These are phyloP conservation scores for Haplosporangium sp. DNA, from an alignment of 371 early-diverging fungal species.

Conservation along the genomic window DNA sequence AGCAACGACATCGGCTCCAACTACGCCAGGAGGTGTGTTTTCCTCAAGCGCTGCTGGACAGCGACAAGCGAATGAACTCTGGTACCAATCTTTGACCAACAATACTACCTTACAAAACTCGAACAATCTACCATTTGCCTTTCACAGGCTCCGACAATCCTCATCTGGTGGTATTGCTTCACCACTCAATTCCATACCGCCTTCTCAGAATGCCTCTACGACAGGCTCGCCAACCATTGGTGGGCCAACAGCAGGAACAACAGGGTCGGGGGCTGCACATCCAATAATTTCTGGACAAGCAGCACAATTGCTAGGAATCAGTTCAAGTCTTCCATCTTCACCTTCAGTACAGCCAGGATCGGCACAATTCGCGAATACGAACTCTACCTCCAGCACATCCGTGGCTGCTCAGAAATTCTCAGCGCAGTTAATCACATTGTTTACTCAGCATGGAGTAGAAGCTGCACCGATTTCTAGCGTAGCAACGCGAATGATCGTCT, in stretches of 20 bases:
- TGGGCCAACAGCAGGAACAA: slow-evolving; percentile 1
- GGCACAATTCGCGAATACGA: slow-evolving; percentile 2
- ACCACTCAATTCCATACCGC: slow-evolving; percentile 19
- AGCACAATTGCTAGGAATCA: not conserved
- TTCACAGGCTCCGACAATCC: slow-evolving; percentile 30
- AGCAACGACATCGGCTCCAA: not conserved
- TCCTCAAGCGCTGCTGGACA: slow-evolving; percentile 34
- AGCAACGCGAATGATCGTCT: slow-evolving; percentile 42
- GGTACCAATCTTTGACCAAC: slow-evolving; percentile 38
- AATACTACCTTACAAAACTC: slow-evolving; percentile 14
- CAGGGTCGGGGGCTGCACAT: slow-evolving; percentile 3
- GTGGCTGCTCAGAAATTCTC: slow-evolving; percentile 48
- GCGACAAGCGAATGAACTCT: slow-evolving; percentile 46
- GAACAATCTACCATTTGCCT: slow-evolving; percentile 38
- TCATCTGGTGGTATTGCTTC: slow-evolving; percentile 7
- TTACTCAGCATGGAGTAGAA: slow-evolving; percentile 26
- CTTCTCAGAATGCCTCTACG: slow-evolving; percentile 26
- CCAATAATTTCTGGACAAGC: slow-evolving; percentile 1
- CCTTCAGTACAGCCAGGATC: slow-evolving; percentile 12
- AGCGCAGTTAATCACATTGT: slow-evolving; percentile 40
- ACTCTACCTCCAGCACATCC: slow-evolving; percentile 11
- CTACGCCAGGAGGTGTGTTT: not conserved
- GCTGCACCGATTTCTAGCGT: slow-evolving; percentile 27
- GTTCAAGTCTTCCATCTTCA: slow-evolving; percentile 6
- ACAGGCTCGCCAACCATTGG: slow-evolving; percentile 27